Evolutionary conservation across 2,329 filamentous ascomycete genomes (phyloP), one percentile per base, ranked within the genome.

Genomic region (Proliferodiscus dingleyae): DNA sequence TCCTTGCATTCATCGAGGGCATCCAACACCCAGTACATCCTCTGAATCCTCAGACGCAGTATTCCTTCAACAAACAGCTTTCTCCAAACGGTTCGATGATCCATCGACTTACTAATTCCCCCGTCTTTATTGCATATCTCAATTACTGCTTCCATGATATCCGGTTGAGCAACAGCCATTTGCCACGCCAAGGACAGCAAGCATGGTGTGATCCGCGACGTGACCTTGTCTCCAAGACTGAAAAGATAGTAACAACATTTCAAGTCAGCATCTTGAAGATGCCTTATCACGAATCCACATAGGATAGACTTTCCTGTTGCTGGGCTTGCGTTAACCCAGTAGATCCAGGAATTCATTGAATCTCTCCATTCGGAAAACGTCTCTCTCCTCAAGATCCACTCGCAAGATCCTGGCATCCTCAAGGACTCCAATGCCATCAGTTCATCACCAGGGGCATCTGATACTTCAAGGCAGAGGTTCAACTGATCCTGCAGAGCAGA

Each of bases 1-100:
- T 19, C 5, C n/a, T 21, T 32, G 29, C 61, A 64, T 37, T 66
- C 65, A 38, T 67, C 65, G 2, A 67, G 30, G 1, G 55, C 64
- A 52, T 68, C 66, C 18, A 68, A 58, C 0, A 68, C 53, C 64
- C 63, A 67, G 39, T 59, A 66, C 11, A 6, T 6, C n/a, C n/a
- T n/a, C 22, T 66, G 58, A 6, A 51, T 46, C n/a, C 37, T 44
- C 10, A 47, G 45, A 5, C 22, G 19, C 11, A 65, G 58, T 5
- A 67, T 63, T 3, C 58, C 51, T 2, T 49, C 55, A 2, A 57
- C 29, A 41, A 67, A 67, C 0, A 67, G 0, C 37, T 60, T 65
- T 2, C 50, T 49, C 66, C 66, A 68, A 10, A 67, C 53, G 1
- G 54, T 52, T 9, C 52, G 41, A 3, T 57, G 41, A 41, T 67